Base-by-base conservation (phyloP, 257 asterid species). In the Solanum bulbocastanum region DNA sequence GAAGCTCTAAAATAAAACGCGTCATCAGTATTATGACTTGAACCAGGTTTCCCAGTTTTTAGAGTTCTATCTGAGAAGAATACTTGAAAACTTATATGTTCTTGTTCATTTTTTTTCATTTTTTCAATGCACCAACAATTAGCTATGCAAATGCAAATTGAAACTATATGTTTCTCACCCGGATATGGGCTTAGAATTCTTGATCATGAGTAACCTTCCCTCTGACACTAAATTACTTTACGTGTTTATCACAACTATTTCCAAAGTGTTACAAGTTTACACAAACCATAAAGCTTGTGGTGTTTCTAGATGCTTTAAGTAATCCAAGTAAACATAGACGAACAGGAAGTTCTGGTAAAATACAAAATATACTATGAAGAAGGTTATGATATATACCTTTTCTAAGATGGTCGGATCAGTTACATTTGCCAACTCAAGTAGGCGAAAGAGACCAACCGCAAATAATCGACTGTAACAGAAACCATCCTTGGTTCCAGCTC, bases 381-480 rank as follows among this genome's bases (percentile, higher is more conserved):
- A 39, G 8, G 66, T 76, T 58, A 71, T 46, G 25, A 75, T 42
- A 83, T 40, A 78, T 92, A 96, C 98, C 98, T 95, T 96, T 36
- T 95, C 98, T 75, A 97, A 89, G 58, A 94, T 44, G 84, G 94
- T 89, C 74, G 98, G 98, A 83, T 97, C 99, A 40, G 98, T 89
- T 83, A 98, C 96, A 92, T 95, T 96, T 90, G 98, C 91, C 88
- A 96, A 90, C 93, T 97, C 99, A 86, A 97, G 98, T 88, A 97
- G 90, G 68, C 98, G 98, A 89, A 97, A 97, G 85, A 97, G 98
- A 79, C 98, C 99, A 90, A 97, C 94, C 4, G 98, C 98, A 92
- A 96, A 95, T 93, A 97, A 95, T 79, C 98, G 94, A 84, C 98
- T 97, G 89, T 97, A 97, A 91, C 98, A 94, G 92, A 96, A 97